Evolutionary conservation across 2,329 filamentous ascomycete genomes (phyloP).

Genomic region (Verticillium tricorpus): DNA sequence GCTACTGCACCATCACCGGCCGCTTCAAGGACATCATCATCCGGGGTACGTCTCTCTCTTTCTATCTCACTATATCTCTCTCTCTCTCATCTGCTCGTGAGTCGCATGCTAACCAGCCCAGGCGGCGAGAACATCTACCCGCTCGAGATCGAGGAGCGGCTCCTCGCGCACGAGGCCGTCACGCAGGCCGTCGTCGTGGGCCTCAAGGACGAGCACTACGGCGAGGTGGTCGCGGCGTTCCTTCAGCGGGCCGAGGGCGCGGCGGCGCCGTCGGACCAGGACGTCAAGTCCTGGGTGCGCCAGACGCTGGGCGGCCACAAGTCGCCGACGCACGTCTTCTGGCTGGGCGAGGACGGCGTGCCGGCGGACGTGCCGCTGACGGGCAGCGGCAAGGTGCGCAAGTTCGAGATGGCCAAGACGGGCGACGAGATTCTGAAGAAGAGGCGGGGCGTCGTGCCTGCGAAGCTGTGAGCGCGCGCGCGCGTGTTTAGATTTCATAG

Average conservation of each 20-base stretch:
- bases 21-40: slow-evolving; percentile 80
- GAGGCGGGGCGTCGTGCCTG: slow-evolving; percentile 29
- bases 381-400: slow-evolving; percentile 68
- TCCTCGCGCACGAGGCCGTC: slow-evolving; percentile 60
- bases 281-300: slow-evolving; percentile 60
- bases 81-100: not conserved
- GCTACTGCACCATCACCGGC: slow-evolving; percentile 70
- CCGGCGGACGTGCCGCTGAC: slow-evolving; percentile 56
- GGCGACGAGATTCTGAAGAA: slow-evolving; percentile 51
- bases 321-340: slow-evolving; percentile 70
- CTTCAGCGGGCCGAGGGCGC: slow-evolving; percentile 34
- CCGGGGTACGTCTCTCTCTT: slow-evolving; percentile 52
- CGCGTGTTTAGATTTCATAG: not conserved
- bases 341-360: slow-evolving; percentile 61
- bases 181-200: slow-evolving; percentile 65
- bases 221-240: slow-evolving; percentile 68
- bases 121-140: slow-evolving; percentile 72
- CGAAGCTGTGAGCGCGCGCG: slow-evolving; percentile 34
- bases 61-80: too few species aligned
- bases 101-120: slow-evolving; percentile 14
- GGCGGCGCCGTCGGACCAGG: slow-evolving; percentile 40
- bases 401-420: slow-evolving; percentile 57
- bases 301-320: slow-evolving; percentile 61
- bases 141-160: slow-evolving; percentile 69
- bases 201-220: slow-evolving; percentile 65